Base-by-base conservation (phyloP, 2,329 filamentous ascomycete species). In the Penicillium sp. region DNA sequence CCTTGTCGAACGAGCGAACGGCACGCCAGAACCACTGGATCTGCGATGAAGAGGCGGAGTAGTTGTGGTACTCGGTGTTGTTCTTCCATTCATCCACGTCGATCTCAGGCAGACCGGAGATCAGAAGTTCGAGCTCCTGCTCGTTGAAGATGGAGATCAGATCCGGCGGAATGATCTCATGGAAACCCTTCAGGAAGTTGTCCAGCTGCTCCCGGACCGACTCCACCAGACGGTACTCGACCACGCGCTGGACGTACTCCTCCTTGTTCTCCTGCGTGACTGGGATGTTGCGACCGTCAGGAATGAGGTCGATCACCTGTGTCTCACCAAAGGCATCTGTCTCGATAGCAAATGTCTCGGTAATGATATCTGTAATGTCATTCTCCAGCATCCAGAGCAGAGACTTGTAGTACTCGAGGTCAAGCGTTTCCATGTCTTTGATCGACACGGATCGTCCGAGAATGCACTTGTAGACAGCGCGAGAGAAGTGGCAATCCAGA, bases 21-120 rank as follows among this genome's bases (percentile, higher is more conserved):
- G 94, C 94, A 66, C 95, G 88, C 94, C 94, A 99, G 84, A 99
- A 99, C 94, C 94, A 99, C 71, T 97, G 92, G 53, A 99, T 96
- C 70, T 99, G 95, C 40, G 90, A 89, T 3, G 94, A 96, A 0
- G 92, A 92, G 28, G 90, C 87, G 4, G 85, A 90, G 76, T 99
- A 99, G 73, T 97, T 97, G 74, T 97, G 92, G 65, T 99, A 97
- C 69, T 99, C 95, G 2, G 92, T 95, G 74, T 96, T 96, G 75
- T 89, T 91, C 82, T 96, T 96, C 94, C 94, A 99, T 75, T 99
- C 94, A 67, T 99, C 94, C 36, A 97, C 85, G 63, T 99, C 92
- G 62, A 99, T 96, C 67, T 99, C 94, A 1, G 94, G 94, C 46
- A 99, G 81, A 68, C 94, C 94, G 45, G 94, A 99, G 67, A 99